phyloP scores from a whole-genome alignment of 805 yeast genomes.

The Candida corydali region DNA sequence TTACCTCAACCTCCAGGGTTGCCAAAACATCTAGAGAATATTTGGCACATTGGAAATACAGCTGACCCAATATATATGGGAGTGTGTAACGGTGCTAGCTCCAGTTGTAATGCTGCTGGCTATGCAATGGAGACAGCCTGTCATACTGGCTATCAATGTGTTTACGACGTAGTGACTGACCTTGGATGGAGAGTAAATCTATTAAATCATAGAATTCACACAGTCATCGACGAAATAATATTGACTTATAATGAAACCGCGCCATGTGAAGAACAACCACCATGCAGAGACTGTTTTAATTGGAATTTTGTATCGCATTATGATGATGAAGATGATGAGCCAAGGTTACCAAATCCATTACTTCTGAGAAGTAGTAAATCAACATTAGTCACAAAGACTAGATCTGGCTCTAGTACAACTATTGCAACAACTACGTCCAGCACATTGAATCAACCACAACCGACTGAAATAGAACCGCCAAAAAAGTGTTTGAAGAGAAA shows the following conservation, averaged over 20 bases:
- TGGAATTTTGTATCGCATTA: constrained; percentile 71
- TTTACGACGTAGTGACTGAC: constrained; percentile 86
- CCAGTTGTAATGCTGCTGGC: constrained; percentile 86
- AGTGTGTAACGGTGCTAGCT: constrained; percentile 89
- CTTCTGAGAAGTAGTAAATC: constrained; percentile 18
- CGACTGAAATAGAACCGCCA: constrained; percentile 22
- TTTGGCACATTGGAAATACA: constrained; percentile 95
- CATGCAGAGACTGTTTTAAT: constrained; percentile 85
- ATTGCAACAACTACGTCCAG: constrained; percentile 5
- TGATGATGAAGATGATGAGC: constrained; percentile 35
- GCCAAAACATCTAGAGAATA: constrained; percentile 69
- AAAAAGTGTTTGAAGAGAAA: constrained; percentile 51
- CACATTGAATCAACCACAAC: constrained; percentile 10
- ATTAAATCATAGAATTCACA: constrained; percentile 84
- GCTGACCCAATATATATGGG: constrained; percentile 98
- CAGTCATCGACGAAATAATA: constrained; percentile 81
- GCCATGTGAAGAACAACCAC: constrained; percentile 65
- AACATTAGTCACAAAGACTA: constrained; percentile 2
- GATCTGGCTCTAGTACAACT: constrained; percentile 10
- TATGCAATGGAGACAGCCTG: constrained; percentile 97
- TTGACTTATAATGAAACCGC: constrained; percentile 74
- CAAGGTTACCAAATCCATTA: constrained; percentile 35
- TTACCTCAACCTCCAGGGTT: constrained; percentile 91
- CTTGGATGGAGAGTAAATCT: constrained; percentile 88
- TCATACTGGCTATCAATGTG: constrained; percentile 84